Evolutionary conservation across 306 rosid genomes (phyloP), one percentile per base, ranked within the genome.

Genomic region (Alnus glutinosa): DNA sequence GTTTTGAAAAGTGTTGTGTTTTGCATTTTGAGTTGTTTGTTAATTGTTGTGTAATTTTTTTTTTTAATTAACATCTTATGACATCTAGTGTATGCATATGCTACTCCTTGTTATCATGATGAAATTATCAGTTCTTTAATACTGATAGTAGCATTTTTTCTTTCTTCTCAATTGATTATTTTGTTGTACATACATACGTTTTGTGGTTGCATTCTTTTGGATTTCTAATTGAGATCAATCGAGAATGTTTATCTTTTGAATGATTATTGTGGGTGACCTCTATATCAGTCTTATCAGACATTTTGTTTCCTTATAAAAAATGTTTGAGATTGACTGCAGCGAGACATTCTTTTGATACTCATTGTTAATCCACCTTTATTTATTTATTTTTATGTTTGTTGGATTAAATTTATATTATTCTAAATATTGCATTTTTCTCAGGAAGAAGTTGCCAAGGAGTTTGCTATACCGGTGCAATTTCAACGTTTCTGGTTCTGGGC

Each of bases 401-500:
- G 77, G 52, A 64, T 57, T 23, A 42, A 59, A 28, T 9, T 59
- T 49, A 49, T 49, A 12, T 59, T 1, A 2, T 59, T 59, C 15
- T 9, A 9, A 59, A 19, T 59, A 18, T 42, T 8, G 18, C 32
- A 30, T 14, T 15, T 49, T 49, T 72, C 28, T 34, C 63, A 87
- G 90, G 90, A 84, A 77, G 88, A 79, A 68, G 90, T 87, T 66
- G 90, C 88, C 9, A 87, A 82, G 63, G 90, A 87, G 77, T 77
- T 82, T 57, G 88, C 85, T n/a, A 71, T 87, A 62, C 88, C 88
- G 32, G 78, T 82, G 79, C 86, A 82, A 78, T 74, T 79, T 75
- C 88, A 79, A 71, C 84, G 90, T 4, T 84, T 82, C 68, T 84
- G 90, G 90, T 18, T 84, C 55, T 87, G 90, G 90, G 88, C 86